Evolutionary conservation across 345 rosid genomes (phyloP), one percentile per base, ranked within the genome.

Genomic region (Aquilaria malaccensis): DNA sequence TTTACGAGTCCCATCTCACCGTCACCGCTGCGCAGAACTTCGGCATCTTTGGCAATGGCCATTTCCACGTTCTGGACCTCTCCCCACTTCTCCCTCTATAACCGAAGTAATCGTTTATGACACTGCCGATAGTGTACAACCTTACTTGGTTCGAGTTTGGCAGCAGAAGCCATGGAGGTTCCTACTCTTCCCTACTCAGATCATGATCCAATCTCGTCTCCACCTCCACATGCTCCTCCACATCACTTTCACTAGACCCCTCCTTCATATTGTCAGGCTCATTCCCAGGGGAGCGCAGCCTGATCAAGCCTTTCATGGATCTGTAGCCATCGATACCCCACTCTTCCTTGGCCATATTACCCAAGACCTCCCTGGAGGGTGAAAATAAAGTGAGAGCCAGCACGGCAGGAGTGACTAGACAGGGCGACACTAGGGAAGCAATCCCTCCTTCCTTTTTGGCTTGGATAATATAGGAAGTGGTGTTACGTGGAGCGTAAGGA

Each of bases 271-370:
- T 96, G 37, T 72, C 84, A 33, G 63, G 59, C 31, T 86, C 91
- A 61, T 81, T 64, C 29, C 89, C 91, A 7, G 82, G 85, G 12
- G 89, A 87, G 33, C 95, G 66, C 7, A 94, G 75, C 79, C 96
- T 75, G 55, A 94, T 94, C 76, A 91, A 53, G 11, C 99, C 99
- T 64, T 94, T 94, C 99, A 94, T 94, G 4, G 97, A 88, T 10
- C 99, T 97, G 60, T 94, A 94, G 13, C 99, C 99, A 76, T 94
- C 95, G 61, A 94, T 97, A 0, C 99, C 96, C 96, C 97, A 94
- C 59, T 94, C 95, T 71, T 94, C 97, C 76, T 91, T 90, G 0
- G 96, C 99, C 95, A 82, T 88, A 66, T 90, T 97, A 13, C 92
- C 99, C 61, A 94, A 70, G 0, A 90, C 88, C 82, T 94, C 99